A percentile compares a stretch with the other conserved stretches of the same genome.
phyloP scores from a whole-genome alignment of 73 alveolate genomes.

The Tetrahymena thermophila region DNA sequence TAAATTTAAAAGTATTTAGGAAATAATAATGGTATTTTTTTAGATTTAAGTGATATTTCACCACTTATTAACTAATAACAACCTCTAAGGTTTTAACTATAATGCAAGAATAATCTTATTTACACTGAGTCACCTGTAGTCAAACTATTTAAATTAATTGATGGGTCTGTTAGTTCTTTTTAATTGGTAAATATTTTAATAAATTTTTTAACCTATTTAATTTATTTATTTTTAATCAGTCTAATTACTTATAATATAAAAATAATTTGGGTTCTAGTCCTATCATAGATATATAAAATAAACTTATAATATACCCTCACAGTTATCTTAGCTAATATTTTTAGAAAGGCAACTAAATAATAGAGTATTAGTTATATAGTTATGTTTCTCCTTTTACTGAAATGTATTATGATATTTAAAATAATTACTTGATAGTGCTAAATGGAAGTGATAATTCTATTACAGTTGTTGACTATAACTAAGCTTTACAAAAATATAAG shows the following conservation, averaged over 20 bases:
- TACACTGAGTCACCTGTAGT: background rate
- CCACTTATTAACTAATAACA: background rate
- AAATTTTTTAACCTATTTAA: background rate
- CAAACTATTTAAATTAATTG: background rate
- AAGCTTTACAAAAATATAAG: background rate
- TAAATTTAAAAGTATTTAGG: background rate
- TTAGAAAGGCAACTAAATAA: background rate
- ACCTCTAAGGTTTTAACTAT: background rate
- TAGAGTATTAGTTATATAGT: background rate
- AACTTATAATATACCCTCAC: background rate
- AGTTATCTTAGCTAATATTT: background rate
- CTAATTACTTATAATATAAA: background rate
- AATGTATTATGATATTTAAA: background rate
- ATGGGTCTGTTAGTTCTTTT: background rate
- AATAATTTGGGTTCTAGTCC: background rate
- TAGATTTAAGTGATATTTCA: background rate
- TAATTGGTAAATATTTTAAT: background rate
- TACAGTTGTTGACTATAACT: background rate
- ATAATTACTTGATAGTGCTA: background rate
- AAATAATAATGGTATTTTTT: background rate
- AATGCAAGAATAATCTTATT: background rate
- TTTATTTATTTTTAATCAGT: background rate
- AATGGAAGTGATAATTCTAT: background rate
- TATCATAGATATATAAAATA: background rate
- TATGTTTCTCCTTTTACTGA: background rate